A percentile compares a stretch with the other conserved stretches of the same genome.
Evolutionary conservation across 2,329 filamentous ascomycete genomes (phyloP).

Genomic region (Colletotrichum sojae): DNA sequence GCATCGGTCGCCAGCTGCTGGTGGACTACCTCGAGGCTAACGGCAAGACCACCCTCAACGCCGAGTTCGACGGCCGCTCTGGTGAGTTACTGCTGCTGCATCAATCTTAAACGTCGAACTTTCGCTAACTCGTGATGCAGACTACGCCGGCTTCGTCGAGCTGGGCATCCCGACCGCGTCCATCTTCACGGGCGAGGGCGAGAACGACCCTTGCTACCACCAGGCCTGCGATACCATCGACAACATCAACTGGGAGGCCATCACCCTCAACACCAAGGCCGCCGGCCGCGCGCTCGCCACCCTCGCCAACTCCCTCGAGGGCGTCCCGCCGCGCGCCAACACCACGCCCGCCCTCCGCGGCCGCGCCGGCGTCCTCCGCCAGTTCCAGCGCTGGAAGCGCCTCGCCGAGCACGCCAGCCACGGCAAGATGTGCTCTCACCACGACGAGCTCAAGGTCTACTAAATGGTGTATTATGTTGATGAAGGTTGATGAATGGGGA

Average conservation of each 20-base stretch:
- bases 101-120: background rate
- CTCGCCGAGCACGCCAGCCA: slow-evolving; percentile 31
- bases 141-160: slow-evolving; percentile 57
- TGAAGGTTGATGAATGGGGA: background rate
- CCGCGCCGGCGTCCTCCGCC: slow-evolving; percentile 33
- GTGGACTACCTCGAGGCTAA: slow-evolving; percentile 52
- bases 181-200: slow-evolving; percentile 57
- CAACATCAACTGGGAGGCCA: slow-evolving; percentile 57
- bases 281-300: slow-evolving; percentile 66
- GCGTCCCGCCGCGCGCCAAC: slow-evolving; percentile 49
- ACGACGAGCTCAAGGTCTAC: slow-evolving; percentile 35
- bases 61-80: slow-evolving; percentile 53
- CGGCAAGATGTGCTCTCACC: slow-evolving; percentile 39
- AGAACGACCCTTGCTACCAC: slow-evolving; percentile 56
- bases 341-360: slow-evolving; percentile 46
- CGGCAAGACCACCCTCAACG: slow-evolving; percentile 50
- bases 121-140: slow-evolving; percentile 33
- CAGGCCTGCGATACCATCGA: slow-evolving; percentile 55
- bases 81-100: background rate
- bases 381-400: slow-evolving; percentile 31
- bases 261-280: slow-evolving; percentile 55
- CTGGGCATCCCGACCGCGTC: slow-evolving; percentile 57
- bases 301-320: slow-evolving; percentile 54
- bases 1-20: slow-evolving; percentile 52
- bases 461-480: background rate